Percentiles rank a stretch among this genome's conserved stretches.
These are phyloP conservation scores for Boletus patriciae DNA, from an alignment of 768 basidiomycete species.

Conservation along the genomic window DNA sequence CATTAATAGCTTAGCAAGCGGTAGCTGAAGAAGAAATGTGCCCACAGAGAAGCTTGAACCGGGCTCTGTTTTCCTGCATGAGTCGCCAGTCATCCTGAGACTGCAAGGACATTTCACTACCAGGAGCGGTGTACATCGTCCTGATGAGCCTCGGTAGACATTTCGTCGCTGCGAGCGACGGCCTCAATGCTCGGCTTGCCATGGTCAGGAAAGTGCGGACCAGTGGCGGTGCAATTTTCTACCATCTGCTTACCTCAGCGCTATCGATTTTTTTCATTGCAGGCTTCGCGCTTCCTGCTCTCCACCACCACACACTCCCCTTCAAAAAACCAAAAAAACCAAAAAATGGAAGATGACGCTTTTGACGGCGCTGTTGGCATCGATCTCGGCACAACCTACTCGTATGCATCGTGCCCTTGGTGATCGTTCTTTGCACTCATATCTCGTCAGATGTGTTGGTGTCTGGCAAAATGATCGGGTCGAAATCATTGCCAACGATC, in stretches of 20 bases:
- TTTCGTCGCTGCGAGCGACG: conserved; percentile 23
- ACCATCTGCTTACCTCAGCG: conserved; percentile 55
- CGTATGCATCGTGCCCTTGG: conserved; percentile 48
- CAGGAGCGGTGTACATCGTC: conserved; percentile 33
- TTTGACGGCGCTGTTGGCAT: conserved; percentile 98
- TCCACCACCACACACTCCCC: conserved; percentile 35
- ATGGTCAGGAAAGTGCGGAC: conserved; percentile 19
- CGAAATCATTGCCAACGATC: conserved; percentile 98
- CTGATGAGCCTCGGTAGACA: conserved; percentile 25
- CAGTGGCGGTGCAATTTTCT: conserved; percentile 36
- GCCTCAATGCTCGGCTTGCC: conserved; percentile 27
- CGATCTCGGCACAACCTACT: conserved; percentile 97
- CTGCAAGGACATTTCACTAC: conserved; percentile 36
- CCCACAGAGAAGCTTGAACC: conserved; percentile 56
- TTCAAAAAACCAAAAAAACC: conserved; percentile 23
- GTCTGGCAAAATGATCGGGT: conserved; percentile 99
- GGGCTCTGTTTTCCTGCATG: conserved; percentile 59
- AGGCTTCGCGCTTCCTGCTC: conserved; percentile 20
- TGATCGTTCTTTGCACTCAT: conserved; percentile 24
- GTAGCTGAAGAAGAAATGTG: conserved; percentile 18
- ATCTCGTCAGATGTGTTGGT: conserved; percentile 79
- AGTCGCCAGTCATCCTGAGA: conserved; percentile 63
- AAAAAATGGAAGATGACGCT: conserved; percentile 79
- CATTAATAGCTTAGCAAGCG: conserved; percentile 8
- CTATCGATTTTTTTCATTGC: conserved; percentile 37